These are phyloP conservation scores for Mucuna pruriens DNA, from an alignment of 306 rosid genomes.

Conservation along the genomic window DNA sequence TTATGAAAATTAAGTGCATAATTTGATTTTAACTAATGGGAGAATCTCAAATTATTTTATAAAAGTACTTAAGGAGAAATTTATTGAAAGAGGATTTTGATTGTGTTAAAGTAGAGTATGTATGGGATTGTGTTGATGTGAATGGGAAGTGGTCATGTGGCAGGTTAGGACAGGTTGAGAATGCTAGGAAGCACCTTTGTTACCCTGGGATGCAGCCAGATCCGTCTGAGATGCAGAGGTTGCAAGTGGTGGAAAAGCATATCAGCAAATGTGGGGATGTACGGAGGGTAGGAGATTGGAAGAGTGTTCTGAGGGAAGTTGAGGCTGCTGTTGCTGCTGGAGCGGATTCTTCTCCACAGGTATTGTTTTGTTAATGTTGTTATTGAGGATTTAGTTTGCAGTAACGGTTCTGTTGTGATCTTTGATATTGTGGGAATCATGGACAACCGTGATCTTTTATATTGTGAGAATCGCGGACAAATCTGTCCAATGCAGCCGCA, in stretches of 20 bases:
- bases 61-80: background rate
- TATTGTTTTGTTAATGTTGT: constrained; percentile 19
- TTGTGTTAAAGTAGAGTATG: background rate
- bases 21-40: background rate
- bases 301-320: constrained; percentile 69
- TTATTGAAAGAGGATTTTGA: background rate
- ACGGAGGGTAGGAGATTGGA: constrained; percentile 83
- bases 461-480: too few species aligned
- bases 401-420: background rate
- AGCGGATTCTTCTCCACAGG: constrained; percentile 87
- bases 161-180: constrained; percentile 93
- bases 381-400: background rate
- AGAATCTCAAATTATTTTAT: background rate
- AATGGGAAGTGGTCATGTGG: constrained; percentile 16
- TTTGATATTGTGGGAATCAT: too few species aligned
- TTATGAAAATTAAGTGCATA: background rate
- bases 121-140: constrained; percentile 14
- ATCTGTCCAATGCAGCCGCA: background rate
- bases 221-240: constrained; percentile 65
- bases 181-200: constrained; percentile 74
- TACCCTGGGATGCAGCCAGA: constrained; percentile 60
- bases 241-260: constrained; percentile 80
- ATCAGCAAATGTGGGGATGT: constrained; percentile 74
- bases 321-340: constrained; percentile 75
- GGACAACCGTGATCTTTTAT: too few species aligned